Evolutionary conservation across 1,284 basidiomycete genomes (phyloP).

Genomic region (Tylopilus orsonianus): DNA sequence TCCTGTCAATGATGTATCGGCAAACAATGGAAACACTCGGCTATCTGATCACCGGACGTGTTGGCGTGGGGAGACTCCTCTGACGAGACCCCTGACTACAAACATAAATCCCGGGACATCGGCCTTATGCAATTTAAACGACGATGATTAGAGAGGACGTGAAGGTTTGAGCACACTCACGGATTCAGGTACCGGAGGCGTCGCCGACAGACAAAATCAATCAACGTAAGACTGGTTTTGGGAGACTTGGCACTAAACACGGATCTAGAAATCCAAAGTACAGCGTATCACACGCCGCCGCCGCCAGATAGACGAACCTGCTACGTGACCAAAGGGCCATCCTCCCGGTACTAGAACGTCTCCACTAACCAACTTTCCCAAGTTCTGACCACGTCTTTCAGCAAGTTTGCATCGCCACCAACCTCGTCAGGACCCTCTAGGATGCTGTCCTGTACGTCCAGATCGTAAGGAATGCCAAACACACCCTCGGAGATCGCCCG

Average conservation of each 20-base stretch:
- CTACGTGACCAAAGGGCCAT: not conserved
- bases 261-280: not conserved
- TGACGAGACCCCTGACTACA: no score
- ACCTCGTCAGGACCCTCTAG: not conserved
- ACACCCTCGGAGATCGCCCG: slow-evolving; percentile 73
- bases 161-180: not conserved
- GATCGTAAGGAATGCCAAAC: slow-evolving; percentile 45
- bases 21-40: not conserved
- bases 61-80: no score
- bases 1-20: not conserved
- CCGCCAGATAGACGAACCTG: not conserved
- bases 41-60: no score
- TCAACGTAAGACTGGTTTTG: no score
- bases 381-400: slow-evolving; percentile 11
- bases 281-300: not conserved
- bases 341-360: not conserved
- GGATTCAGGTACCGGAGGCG: not conserved
- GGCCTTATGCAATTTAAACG: not conserved
- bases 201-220: not conserved
- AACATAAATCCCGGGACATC: not conserved
- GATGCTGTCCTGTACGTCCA: slow-evolving; percentile 1
- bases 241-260: no score
- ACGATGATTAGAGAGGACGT: slow-evolving; percentile 1
- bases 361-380: slow-evolving; percentile 35
- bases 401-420: not conserved